Percentiles rank a stretch among this genome's conserved stretches.
These are phyloP conservation scores for Ochetophila trinervis DNA, from an alignment of 306 rosid genomes.

Conservation along the genomic window DNA sequence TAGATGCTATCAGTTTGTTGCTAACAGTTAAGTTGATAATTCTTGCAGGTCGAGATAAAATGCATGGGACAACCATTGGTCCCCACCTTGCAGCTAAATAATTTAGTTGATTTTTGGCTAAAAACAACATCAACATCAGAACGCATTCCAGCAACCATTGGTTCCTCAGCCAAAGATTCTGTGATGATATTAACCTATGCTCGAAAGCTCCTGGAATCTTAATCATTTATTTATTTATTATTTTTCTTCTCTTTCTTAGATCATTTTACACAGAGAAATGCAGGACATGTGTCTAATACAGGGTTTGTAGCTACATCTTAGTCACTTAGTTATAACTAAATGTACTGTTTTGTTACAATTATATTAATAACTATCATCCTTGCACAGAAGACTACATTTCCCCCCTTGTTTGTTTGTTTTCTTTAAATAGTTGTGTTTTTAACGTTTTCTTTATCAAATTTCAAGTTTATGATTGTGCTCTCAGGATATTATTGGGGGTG, in stretches of 20 bases:
- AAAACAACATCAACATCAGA: constrained; percentile 54
- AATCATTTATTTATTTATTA: constrained; percentile 10
- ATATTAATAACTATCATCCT: no score
- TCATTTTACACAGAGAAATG: background rate
- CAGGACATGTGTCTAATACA: background rate
- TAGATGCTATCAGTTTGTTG: background rate
- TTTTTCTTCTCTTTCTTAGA: background rate
- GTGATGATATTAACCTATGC: constrained; percentile 81
- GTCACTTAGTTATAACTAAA: constrained; percentile 14
- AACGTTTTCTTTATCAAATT: no score
- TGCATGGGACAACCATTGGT: constrained; percentile 88
- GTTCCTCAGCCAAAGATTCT: constrained; percentile 89
- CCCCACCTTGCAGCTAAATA: constrained; percentile 57
- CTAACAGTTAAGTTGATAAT: background rate
- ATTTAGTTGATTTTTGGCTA: constrained; percentile 81
- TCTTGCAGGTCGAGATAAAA: constrained; percentile 78
- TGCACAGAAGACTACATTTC: no score
- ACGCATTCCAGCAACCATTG: constrained; percentile 58
- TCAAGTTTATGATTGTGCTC: no score
- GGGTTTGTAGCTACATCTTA: background rate
- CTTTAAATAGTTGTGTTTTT: no score
- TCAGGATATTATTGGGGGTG: no score
- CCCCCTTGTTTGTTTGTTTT: no score
- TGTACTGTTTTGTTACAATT: background rate
- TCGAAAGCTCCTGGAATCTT: constrained; percentile 54